Conservation (phyloP, 2,329 filamentous ascomycete species). For the Dactylellina haptotyla region DNA sequence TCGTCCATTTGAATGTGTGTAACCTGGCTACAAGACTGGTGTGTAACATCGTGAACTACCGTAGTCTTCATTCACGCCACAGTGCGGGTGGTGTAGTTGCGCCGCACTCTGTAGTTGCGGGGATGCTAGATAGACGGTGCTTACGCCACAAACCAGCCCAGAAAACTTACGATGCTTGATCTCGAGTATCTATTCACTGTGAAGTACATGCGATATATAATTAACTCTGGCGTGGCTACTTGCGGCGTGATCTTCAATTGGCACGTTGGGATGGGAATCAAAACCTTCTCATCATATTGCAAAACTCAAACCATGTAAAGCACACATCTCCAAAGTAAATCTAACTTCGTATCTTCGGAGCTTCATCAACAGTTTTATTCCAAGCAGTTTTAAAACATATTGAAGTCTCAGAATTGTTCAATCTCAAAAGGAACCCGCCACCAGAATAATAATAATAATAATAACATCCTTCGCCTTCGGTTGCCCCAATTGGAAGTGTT, state of each 20-base stretch:
- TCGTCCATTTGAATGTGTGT: too few relatives aligned
- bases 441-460: background rate
- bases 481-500: slow-evolving; percentile 18
- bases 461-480: background rate
- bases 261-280: background rate
- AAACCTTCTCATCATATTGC: slow-evolving; percentile 12
- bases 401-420: too few relatives aligned
- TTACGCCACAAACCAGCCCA: too few relatives aligned
- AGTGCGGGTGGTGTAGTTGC: too few relatives aligned
- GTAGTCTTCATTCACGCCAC: too few relatives aligned
- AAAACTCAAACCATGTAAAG: background rate
- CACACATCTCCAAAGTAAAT: background rate
- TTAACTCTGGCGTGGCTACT: background rate
- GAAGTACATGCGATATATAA: background rate
- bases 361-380: background rate
- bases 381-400: too few relatives aligned
- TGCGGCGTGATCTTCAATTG: background rate
- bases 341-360: background rate
- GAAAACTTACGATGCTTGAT: background rate
- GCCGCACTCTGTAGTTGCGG: too few relatives aligned
- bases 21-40: too few relatives aligned
- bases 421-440: background rate
- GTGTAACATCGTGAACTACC: too few relatives aligned
- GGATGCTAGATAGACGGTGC: too few relatives aligned
- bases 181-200: background rate